Conservation (phyloP, 2,329 filamentous ascomycete species). For the Pseudonectria foliicola region DNA sequence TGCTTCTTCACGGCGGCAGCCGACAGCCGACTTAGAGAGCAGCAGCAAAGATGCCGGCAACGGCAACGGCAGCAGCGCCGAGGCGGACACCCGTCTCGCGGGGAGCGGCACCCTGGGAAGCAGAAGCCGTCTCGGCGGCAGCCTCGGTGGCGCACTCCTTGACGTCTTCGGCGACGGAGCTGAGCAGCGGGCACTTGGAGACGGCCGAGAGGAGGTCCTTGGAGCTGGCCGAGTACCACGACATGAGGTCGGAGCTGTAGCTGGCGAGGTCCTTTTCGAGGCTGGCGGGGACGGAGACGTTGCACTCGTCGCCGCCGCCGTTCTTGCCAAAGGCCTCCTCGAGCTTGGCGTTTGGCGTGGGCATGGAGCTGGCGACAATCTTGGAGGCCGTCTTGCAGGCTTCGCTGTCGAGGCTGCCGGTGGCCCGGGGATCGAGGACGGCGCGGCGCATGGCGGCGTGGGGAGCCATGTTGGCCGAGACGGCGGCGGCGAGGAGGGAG, state of each 20-base stretch:
- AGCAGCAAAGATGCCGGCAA: conserved; percentile 22
- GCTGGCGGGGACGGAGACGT: conserved; percentile 23
- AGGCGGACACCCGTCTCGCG: conserved; percentile 22
- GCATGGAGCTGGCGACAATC: conserved; percentile 18
- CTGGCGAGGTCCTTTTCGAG: conserved; percentile 24
- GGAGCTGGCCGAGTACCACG: conserved; percentile 25
- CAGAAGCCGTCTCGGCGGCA: conserved; percentile 2
- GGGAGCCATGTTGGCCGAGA: conserved; percentile 19
- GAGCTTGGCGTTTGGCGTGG: conserved; percentile 26
- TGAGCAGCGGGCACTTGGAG: conserved; percentile 20
- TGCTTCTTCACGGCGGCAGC: too few species aligned
- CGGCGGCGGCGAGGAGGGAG: conserved; percentile 21
- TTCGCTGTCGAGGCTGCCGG: conserved; percentile 7
- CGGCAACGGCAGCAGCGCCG: conserved; percentile 20
- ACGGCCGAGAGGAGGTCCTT: conserved; percentile 19
- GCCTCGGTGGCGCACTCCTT: conserved; percentile 15
- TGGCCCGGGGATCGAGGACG: conserved; percentile 19
- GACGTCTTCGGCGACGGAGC: conserved; percentile 11
- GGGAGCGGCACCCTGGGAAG: conserved; percentile 16
- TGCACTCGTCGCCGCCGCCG: conserved; percentile 26
- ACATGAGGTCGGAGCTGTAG: conserved; percentile 24
- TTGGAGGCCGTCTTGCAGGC: conserved; percentile 19
- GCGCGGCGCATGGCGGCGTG: conserved; percentile 21
- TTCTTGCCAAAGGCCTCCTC: conserved; percentile 16
- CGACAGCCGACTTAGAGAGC: conserved; percentile 18